Base-by-base conservation (phyloP, 2,329 filamentous ascomycete genomes). In the Apiospora hydei region DNA sequence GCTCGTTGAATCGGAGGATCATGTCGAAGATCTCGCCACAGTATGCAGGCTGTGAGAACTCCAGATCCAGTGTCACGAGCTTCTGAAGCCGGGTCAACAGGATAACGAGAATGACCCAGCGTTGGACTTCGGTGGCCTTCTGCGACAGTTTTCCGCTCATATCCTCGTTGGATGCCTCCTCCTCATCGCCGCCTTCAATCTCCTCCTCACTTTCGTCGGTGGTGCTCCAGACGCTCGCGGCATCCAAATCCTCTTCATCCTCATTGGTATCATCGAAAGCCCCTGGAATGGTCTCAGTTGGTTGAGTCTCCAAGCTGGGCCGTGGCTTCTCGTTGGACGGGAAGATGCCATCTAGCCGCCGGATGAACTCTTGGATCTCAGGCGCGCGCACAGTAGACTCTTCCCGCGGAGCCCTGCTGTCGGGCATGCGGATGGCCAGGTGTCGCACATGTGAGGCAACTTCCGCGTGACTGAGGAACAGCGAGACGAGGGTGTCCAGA, bases 201-300 rank as follows among this genome's bases (percentile, higher is more conserved):
- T 69, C 64, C 49, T 71, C 69, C 21, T 72, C 61, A 26, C 71
- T 71, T 24, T 69, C 69, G 46, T 71, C 69, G 6, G 70, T 71
- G 26, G 72, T 71, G 34, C 69, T 68, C 72, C 72, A 73, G 8
- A n/a, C 4, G 44, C 44, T 68, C n/a, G 14, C 66, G 43, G 6
- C 21, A 30, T 47, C 61, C 11, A 21, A 18, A 3, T 21, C 41
- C 3, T 69, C 44, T 11, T 71, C 64, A n/a, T 70, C 69, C 3
- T 49, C 61, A 30, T 24, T 38, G 16, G 30, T 26, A 61, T 43
- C 43, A 2, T 47, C 66, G 8, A 13, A 24, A 14, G n/a, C 49
- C 13, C 44, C 49, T 26, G 49, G 11, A 8, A 44, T 34, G 13
- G 46, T 8, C 16, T 67, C 70, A 11, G 16, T n/a, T 8, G 49